These are phyloP conservation scores for Kluyveromyces sp. DNA, from an alignment of 1,139 yeast genomes.

Conservation along the genomic window DNA sequence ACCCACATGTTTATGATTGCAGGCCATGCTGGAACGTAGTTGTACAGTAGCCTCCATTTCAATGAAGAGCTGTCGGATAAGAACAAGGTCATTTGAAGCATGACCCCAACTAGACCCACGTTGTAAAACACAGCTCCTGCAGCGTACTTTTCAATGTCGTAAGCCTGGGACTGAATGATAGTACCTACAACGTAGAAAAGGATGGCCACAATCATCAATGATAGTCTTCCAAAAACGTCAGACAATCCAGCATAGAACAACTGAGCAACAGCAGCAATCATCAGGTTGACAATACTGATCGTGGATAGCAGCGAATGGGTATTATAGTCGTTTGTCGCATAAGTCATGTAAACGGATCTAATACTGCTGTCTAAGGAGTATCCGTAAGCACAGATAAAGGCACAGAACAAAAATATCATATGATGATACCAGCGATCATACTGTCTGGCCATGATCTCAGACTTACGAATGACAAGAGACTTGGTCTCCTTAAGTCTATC, in stretches of 20 bases:
- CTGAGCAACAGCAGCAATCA: slow-evolving; percentile 54
- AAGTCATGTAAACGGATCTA: slow-evolving; percentile 41
- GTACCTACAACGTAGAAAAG: slow-evolving; percentile 61
- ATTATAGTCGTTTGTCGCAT: slow-evolving; percentile 48
- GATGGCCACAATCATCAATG: slow-evolving; percentile 44
- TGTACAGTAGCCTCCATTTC: slow-evolving; percentile 58
- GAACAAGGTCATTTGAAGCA: slow-evolving; percentile 47
- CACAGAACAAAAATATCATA: slow-evolving; percentile 34
- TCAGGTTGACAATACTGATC: slow-evolving; percentile 47
- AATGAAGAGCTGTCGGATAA: slow-evolving; percentile 57
- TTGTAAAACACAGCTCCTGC: slow-evolving; percentile 67
- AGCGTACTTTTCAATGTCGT: slow-evolving; percentile 52
- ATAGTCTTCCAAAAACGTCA: slow-evolving; percentile 61
- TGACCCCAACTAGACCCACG: slow-evolving; percentile 58
- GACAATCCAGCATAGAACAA: slow-evolving; percentile 60
- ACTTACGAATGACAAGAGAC: slow-evolving; percentile 16
- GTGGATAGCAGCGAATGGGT: slow-evolving; percentile 55
- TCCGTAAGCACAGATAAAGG: slow-evolving; percentile 56
- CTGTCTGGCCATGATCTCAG: slow-evolving; percentile 19
- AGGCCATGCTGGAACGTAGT: slow-evolving; percentile 59
- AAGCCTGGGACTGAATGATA: slow-evolving; percentile 56
- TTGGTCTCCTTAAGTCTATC: slow-evolving; percentile 45
- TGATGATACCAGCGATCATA: slow-evolving; percentile 22
- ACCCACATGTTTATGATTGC: slow-evolving; percentile 70
- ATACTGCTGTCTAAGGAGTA: slow-evolving; percentile 57